phyloP scores from a whole-genome alignment of 345 rosid species.

The Kandelia obovata region DNA sequence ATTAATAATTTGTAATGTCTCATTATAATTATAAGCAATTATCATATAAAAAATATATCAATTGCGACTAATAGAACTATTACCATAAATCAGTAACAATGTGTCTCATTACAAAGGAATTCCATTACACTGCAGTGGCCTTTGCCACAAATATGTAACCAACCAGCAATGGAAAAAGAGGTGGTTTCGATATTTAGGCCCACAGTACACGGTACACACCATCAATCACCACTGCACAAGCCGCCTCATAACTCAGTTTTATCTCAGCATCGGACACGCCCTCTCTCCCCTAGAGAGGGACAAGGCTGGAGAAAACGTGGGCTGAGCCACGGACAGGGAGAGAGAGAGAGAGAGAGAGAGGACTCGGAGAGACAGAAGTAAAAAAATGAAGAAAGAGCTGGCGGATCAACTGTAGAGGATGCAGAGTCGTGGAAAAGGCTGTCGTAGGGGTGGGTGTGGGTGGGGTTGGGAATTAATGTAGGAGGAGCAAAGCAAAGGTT shows the following conservation, averaged over 20 bases:
- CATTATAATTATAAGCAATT: too few relatives aligned
- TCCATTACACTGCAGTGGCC: slow-evolving; percentile 6
- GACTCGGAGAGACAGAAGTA: too few relatives aligned
- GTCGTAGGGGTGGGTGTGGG: too few relatives aligned
- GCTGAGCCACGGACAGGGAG: not conserved
- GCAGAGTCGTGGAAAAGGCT: not conserved
- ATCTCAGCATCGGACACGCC: not conserved
- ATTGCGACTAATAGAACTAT: too few relatives aligned
- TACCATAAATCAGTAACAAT: too few relatives aligned
- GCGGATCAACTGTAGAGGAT: slow-evolving; percentile 6
- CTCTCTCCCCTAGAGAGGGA: not conserved
- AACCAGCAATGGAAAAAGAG: slow-evolving; percentile 11
- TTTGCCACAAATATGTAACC: not conserved
- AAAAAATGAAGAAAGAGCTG: not conserved
- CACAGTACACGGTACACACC: not conserved
- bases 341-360: too few relatives aligned
- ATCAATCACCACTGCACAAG: slow-evolving; percentile 22
- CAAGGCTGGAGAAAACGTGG: not conserved
- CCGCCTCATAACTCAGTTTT: slow-evolving; percentile 26
- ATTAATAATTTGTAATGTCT: too few relatives aligned
- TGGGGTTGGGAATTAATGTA: not conserved
- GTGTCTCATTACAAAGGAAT: not conserved
- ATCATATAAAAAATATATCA: too few relatives aligned
- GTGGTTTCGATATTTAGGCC: slow-evolving; percentile 2
- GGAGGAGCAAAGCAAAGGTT: slow-evolving; percentile 15